Evolutionary conservation across 1,139 yeast species (phyloP).

Genomic region (Suhomyces bolitotheri): DNA sequence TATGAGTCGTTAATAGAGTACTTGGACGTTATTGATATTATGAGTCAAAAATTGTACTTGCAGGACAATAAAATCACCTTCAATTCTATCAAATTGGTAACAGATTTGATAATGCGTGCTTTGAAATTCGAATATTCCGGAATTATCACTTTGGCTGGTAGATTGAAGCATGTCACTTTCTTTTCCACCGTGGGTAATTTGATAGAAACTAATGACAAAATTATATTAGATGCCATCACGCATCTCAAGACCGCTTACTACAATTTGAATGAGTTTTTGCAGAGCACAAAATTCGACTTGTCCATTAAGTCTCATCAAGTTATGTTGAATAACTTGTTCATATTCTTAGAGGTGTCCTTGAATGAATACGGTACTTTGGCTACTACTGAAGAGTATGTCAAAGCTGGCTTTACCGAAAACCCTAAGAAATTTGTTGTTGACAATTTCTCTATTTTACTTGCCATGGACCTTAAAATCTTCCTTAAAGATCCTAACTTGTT

Average conservation of each 20-base stretch:
- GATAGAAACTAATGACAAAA: conserved; percentile 41
- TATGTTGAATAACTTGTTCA: conserved; percentile 44
- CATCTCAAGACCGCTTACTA: conserved; percentile 39
- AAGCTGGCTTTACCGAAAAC: conserved; percentile 49
- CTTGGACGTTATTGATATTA: conserved; percentile 44
- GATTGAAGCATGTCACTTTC: conserved; percentile 47
- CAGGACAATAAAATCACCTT: conserved; percentile 48
- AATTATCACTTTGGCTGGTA: conserved; percentile 44
- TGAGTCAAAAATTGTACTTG: conserved; percentile 42
- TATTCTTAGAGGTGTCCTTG: conserved; percentile 42
- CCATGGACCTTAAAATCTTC: conserved; percentile 54
- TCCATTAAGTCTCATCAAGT: conserved; percentile 43
- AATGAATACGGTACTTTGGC: conserved; percentile 50
- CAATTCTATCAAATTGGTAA: conserved; percentile 47
- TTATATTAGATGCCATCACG: conserved; percentile 34
- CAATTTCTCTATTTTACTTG: conserved; percentile 42
- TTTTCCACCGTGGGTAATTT: conserved; percentile 44
- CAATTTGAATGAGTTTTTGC: conserved; percentile 41
- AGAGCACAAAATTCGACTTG: conserved; percentile 39
- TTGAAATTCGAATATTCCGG: conserved; percentile 41
- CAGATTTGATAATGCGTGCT: conserved; percentile 47
- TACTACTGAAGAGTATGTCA: conserved; percentile 45
- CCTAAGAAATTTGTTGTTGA: conserved; percentile 45
- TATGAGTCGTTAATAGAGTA: conserved; percentile 45
- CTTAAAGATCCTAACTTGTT: conserved; percentile 56